These are phyloP conservation scores for Panaeolus cyanescens DNA, from an alignment of 768 basidiomycete species.

Conservation along the genomic window DNA sequence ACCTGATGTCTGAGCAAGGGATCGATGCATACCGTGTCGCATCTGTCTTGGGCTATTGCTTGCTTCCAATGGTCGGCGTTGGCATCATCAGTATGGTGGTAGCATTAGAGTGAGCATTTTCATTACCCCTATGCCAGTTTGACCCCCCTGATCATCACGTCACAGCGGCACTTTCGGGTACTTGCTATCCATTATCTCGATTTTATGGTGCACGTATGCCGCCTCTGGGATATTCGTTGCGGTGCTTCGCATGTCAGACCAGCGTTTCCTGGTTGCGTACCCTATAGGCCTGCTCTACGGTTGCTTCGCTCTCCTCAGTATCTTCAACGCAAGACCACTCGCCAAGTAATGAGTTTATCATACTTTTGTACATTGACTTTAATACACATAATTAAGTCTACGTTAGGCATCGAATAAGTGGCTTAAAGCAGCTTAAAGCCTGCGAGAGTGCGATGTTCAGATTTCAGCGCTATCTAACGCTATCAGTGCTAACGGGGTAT, in stretches of 20 bases:
- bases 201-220: constrained; percentile 96
- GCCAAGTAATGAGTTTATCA: constrained; percentile 20
- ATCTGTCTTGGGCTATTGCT: constrained; percentile 94
- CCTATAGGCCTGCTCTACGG: constrained; percentile 93
- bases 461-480: too few species aligned
- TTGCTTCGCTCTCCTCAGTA: constrained; percentile 90
- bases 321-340: constrained; percentile 63
- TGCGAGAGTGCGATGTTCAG: too few species aligned
- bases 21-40: constrained; percentile 96
- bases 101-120: constrained; percentile 78
- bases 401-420: background rate
- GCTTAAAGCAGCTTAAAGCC: background rate
- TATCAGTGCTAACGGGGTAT: too few species aligned
- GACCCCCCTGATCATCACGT: constrained; percentile 12
- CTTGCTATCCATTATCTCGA: constrained; percentile 75
- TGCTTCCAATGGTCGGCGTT: constrained; percentile 95
- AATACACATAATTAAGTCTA: too few species aligned
- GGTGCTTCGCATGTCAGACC: constrained; percentile 93
- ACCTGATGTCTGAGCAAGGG: constrained; percentile 93
- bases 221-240: constrained; percentile 96
- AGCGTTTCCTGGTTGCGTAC: constrained; percentile 93
- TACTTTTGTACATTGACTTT: constrained; percentile 10
- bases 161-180: constrained; percentile 83
- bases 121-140: constrained; percentile 4
- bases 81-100: constrained; percentile 86